Percentiles rank a stretch among this genome's conserved stretches.
Evolutionary conservation across 2,329 filamentous ascomycete genomes (phyloP).

Genomic region (Corniculantispora saksenae): DNA sequence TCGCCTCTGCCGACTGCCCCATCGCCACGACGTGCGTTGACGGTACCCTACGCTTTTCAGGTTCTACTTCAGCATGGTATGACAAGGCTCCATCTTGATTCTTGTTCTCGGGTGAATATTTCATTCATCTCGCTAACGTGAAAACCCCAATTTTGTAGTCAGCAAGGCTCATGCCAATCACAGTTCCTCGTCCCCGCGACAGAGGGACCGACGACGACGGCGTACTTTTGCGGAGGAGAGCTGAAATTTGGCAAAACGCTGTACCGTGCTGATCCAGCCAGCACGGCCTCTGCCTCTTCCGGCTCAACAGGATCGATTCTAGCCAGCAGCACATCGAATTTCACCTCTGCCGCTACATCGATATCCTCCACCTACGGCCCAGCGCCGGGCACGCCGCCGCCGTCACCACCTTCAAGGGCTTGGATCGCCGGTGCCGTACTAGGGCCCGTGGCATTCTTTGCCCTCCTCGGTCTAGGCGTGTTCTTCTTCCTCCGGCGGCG

Average conservation of each 20-base stretch:
- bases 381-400: background rate
- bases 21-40: background rate
- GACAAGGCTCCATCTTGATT: too few species aligned
- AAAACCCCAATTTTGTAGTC: background rate
- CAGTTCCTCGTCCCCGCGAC: background rate
- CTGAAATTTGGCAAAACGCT: background rate
- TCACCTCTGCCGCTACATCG: background rate
- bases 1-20: background rate
- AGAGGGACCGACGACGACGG: background rate
- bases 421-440: conserved; percentile 1
- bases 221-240: background rate
- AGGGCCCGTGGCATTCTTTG: background rate
- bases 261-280: background rate
- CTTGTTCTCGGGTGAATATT: too few species aligned
- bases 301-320: background rate
- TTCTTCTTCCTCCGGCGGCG: background rate
- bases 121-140: too few species aligned
- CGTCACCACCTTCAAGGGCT: background rate
- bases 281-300: background rate
- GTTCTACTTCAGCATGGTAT: background rate
- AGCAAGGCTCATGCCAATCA: background rate
- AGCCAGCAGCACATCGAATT: background rate
- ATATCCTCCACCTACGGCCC: background rate
- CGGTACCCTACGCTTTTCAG: background rate
- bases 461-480: background rate